Base-by-base conservation (phyloP, 1,284 basidiomycete genomes). In the Singerocomus inundabilis region DNA sequence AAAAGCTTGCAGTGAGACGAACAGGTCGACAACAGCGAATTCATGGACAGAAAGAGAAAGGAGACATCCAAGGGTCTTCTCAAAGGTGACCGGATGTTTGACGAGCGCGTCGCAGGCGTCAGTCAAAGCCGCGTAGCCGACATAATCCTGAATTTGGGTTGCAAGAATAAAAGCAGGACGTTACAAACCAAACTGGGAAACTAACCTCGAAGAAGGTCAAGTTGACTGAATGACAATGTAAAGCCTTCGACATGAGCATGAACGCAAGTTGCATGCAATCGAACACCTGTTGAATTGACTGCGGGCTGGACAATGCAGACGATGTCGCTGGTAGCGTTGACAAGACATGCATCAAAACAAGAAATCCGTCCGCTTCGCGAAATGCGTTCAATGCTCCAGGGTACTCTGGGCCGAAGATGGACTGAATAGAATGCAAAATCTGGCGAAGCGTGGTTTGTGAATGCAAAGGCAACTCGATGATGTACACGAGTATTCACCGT, bases 331-430 rank as follows among this genome's bases (percentile, higher is more conserved):
- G 71, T 1, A 83, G 66, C 2, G 80, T 80, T 1, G 85, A 85
- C 5, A 91, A 71, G 28, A 84, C 75, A 57, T 79, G 86, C 69
- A 89, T 81, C 36, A 89, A 70, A 15, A 82, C 76, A 21, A 91
- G 70, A 60, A 90, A 90, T 1, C 89, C 89, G 55, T 91, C 89
- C 61, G 86, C 73, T 60, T 89, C 85, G 8, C 87, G 76, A 66
- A 91, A 91, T 8, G 85, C 81, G 49, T 85, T 82, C 64, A 84
- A 87, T 9, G 86, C 86, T 46, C 69, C 71, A 8, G 73, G 61
- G 54, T 85, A 80, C 61, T 84, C 77, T 13, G 21, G 21, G 21
- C 73, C 66, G 72, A 88, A 74, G 16, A 83, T 78, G 29, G 78
- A 72, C 48, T 79, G 77, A 36, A 88, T 81, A 56, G 85, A 83